Percentiles rank a stretch among this genome's conserved stretches.
Evolutionary conservation across 257 asterid species (phyloP).

Genomic region (Anisodus acutangulus): DNA sequence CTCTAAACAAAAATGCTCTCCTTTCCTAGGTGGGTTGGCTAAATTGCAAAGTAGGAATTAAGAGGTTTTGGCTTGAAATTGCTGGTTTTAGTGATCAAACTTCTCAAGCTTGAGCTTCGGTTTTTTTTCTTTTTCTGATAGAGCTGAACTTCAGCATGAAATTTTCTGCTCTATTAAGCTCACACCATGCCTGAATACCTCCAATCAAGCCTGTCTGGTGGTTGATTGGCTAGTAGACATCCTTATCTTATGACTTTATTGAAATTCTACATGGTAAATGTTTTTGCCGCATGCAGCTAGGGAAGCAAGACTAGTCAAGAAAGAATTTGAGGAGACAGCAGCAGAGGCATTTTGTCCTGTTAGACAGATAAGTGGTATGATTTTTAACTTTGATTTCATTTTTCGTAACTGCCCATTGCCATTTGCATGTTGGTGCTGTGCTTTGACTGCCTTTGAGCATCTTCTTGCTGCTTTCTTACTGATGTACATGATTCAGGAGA

Average conservation of each 20-base stretch:
- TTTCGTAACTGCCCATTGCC: not conserved
- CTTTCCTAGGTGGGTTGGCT: not conserved
- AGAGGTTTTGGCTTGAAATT: not conserved
- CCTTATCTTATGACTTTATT: conserved; percentile 10
- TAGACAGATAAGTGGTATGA: conserved; percentile 30
- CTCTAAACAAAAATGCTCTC: not conserved
- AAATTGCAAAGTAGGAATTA: not conserved
- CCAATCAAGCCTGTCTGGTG: not conserved
- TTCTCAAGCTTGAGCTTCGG: conserved; percentile 11
- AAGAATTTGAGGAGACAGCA: not conserved
- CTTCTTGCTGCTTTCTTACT: conserved; percentile 2
- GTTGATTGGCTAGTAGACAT: not conserved
- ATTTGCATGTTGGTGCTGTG: conserved; percentile 1
- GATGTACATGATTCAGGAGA: conserved; percentile 3
- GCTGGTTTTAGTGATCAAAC: not conserved
- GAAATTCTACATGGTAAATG: not conserved
- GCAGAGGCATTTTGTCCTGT: not conserved
- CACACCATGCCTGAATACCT: not conserved
- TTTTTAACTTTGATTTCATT: not conserved
- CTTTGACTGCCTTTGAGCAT: conserved; percentile 22
- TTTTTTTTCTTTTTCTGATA: not conserved
- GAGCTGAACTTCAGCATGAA: not conserved
- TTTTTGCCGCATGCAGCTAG: conserved; percentile 25
- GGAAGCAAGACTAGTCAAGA: conserved; percentile 23
- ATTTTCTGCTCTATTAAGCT: not conserved